Evolutionary conservation across 2,329 filamentous ascomycete genomes (phyloP).

Genomic region (Huntiella savannae): DNA sequence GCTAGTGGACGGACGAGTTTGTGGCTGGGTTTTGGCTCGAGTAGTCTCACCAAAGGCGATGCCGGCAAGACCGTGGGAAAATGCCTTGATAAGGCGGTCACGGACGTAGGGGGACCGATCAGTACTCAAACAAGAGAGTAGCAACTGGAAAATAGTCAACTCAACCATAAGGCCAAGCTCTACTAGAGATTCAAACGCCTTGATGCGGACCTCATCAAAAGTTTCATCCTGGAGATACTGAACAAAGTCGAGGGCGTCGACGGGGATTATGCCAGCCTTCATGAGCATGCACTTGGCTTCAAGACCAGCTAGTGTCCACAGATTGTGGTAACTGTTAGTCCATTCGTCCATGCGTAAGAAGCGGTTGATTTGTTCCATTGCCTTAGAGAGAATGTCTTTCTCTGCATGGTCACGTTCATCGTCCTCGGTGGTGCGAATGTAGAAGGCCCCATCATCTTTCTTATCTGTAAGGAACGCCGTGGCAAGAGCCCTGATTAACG

Average conservation of each 20-base stretch:
- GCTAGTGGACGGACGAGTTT: not conserved
- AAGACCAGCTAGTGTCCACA: constrained; percentile 43
- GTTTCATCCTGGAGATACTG: constrained; percentile 48
- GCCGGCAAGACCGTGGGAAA: constrained; percentile 39
- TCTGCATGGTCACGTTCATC: constrained; percentile 24
- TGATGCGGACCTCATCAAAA: constrained; percentile 42
- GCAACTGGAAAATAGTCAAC: constrained; percentile 32
- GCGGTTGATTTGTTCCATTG: constrained; percentile 44
- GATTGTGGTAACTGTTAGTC: constrained; percentile 48
- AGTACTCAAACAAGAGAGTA: constrained; percentile 39
- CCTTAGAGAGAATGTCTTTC: constrained; percentile 30
- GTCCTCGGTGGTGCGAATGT: constrained; percentile 17
- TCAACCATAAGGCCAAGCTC: constrained; percentile 43
- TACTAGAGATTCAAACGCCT: constrained; percentile 43
- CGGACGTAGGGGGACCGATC: constrained; percentile 46
- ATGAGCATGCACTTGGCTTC: constrained; percentile 43
- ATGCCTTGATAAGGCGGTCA: constrained; percentile 36
- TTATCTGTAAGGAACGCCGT: constrained; percentile 35
- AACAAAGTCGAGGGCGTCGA: constrained; percentile 35
- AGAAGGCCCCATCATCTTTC: constrained; percentile 15
- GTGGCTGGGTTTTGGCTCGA: constrained; percentile 5
- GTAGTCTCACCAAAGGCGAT: constrained; percentile 40
- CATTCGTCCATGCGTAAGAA: constrained; percentile 51
- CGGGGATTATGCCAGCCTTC: constrained; percentile 42
- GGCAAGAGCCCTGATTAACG: constrained; percentile 46